Conservation (phyloP, 257 asterid genomes). For the Fraxinus americana region DNA sequence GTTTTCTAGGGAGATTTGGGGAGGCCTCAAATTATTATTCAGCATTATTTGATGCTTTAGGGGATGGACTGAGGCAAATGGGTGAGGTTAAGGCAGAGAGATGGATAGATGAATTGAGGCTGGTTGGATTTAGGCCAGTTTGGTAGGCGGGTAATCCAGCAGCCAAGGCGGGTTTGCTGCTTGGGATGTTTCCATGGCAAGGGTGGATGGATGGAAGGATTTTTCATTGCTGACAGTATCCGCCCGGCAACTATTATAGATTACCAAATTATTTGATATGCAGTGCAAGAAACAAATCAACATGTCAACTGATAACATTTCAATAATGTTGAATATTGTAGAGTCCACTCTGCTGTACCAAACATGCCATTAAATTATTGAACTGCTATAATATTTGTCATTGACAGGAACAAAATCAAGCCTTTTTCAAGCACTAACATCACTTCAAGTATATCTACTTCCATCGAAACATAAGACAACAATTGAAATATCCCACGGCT, state of each 20-base stretch:
- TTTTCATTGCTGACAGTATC: slow-evolving; percentile 82
- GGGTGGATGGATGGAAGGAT: slow-evolving; percentile 33
- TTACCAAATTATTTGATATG: neutral
- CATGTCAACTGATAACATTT: no score
- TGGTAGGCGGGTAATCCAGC: slow-evolving; percentile 78
- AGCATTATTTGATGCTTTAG: slow-evolving; percentile 77
- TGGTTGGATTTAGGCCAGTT: slow-evolving; percentile 66
- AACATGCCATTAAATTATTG: no score
- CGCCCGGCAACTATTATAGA: slow-evolving; percentile 71
- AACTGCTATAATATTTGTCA: no score
- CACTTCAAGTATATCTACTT: no score
- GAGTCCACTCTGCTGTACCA: no score
- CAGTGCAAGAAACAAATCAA: no score
- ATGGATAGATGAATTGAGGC: slow-evolving; percentile 82
- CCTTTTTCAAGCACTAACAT: no score
- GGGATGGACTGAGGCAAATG: slow-evolving; percentile 65
- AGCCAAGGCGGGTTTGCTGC: slow-evolving; percentile 67
- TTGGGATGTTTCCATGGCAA: slow-evolving; percentile 89
- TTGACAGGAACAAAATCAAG: no score
- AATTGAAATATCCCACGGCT: no score
- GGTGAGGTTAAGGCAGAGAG: slow-evolving; percentile 54
- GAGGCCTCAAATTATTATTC: slow-evolving; percentile 85
- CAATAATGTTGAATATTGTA: no score
- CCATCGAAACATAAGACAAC: no score
- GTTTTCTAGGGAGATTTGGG: slow-evolving; percentile 68